Evolutionary conservation across 306 rosid species (phyloP), one percentile per base, ranked within the genome.

Genomic region (Carpinus fangiana): DNA sequence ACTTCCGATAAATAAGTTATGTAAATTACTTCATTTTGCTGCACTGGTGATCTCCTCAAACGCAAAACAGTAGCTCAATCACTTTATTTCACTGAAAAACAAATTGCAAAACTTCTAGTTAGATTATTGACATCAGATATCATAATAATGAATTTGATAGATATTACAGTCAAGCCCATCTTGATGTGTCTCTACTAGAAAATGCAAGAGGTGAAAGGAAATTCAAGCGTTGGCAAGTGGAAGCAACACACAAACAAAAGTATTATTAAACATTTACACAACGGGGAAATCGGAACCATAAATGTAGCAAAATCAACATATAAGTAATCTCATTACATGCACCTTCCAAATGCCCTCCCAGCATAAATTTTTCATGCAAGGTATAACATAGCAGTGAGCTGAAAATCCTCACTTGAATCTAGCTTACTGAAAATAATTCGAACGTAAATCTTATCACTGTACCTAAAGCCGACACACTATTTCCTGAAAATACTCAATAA

Each of bases 21-120:
- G 51, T 18, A 43, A 38, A 81, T 82, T 90, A 92, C 97, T 81
- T 90, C 96, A 90, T 92, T 84, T 75, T 79, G 81, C 78, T 9
- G 76, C 78, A 75, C 73, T 11, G 78, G 66, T 59, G 71, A 87
- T 75, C 79, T 78, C 88, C 77, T 77, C 82, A 70, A 78, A 65
- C 73, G 74, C 73, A 43, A 70, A 65, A 78, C 46, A 86, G 82
- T 81, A 82, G 67, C 46, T 82, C 68, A 73, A 77, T 70, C 53
- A 72, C 82, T 78, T 69, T 77, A 82, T 54, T 73, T 85, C 82
- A 73, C 93, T 87, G 92, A n/a, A 81, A 73, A 74, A 81, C 10
- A 50, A 79, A 65, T 75, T 28, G 46, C 50, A 9, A 75, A 66
- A 45, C 23, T 36, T 21, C 51, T 70, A 50, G 60, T 48, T 72